A percentile compares a stretch with the other conserved stretches of the same genome.
Evolutionary conservation across 169 alveolate species (phyloP).

Genomic region (Babesia ovata): DNA sequence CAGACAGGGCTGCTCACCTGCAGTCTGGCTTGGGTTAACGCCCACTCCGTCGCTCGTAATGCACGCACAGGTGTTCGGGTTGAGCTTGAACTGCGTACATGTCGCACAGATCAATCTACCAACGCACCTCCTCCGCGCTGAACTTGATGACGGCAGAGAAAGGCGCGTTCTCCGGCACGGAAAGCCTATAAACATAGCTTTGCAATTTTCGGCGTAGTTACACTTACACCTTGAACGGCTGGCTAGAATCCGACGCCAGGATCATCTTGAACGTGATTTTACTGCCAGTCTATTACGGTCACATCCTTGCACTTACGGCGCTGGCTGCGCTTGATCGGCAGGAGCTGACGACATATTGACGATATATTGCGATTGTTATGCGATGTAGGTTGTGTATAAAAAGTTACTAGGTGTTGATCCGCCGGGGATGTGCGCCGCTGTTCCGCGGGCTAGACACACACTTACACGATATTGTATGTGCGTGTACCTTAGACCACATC

Average conservation of each 20-base stretch:
- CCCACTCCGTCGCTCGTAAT: constrained; percentile 90
- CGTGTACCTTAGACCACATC: too few species aligned
- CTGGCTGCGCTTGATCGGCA: constrained; percentile 43
- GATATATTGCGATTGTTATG: not conserved
- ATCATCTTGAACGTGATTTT: constrained; percentile 70
- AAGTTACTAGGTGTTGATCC: too few species aligned
- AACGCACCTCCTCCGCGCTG: constrained; percentile 82
- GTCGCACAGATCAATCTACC: not conserved
- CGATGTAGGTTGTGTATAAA: too few species aligned
- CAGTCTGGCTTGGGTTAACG: constrained; percentile 86
- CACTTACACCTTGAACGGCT: constrained; percentile 70
- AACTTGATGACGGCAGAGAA: constrained; percentile 88
- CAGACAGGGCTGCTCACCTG: constrained; percentile 71
- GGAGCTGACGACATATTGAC: constrained; percentile 4
- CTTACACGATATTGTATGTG: too few species aligned
- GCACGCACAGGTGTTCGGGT: constrained; percentile 88
- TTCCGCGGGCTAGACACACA: too few species aligned
- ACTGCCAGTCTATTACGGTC: constrained; percentile 11
- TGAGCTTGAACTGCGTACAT: constrained; percentile 79
- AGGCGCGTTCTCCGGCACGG: constrained; percentile 90
- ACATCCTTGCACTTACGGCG: constrained; percentile 35
- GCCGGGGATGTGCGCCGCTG: too few species aligned
- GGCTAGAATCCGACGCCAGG: constrained; percentile 69
- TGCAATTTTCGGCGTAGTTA: not conserved
- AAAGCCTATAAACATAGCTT: constrained; percentile 32